phyloP scores from a whole-genome alignment of 192 early-diverging fungal species.

The Chytriomyces confervae region DNA sequence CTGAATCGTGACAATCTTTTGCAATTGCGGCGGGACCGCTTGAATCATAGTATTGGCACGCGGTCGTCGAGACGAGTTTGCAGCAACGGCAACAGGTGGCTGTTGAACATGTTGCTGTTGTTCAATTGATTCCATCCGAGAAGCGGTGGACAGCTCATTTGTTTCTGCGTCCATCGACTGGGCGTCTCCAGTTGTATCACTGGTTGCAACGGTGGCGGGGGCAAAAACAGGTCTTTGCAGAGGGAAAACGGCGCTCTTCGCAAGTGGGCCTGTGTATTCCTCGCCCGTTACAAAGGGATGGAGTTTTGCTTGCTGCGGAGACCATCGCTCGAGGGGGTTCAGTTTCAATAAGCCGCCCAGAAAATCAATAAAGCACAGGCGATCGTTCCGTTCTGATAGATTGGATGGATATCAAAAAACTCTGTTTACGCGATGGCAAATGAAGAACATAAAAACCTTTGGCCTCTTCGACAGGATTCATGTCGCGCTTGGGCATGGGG shows the following conservation, averaged over 20 bases:
- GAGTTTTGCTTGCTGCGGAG: constrained; percentile 88
- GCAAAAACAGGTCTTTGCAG: constrained; percentile 22
- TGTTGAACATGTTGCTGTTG: neutral
- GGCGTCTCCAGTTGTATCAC: neutral
- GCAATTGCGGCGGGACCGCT: constrained; percentile 57
- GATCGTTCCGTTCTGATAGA: too few species aligned
- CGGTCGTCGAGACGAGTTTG: neutral
- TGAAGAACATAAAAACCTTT: constrained; percentile 61
- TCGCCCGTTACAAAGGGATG: constrained; percentile 96
- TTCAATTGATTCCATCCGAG: neutral
- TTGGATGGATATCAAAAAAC: neutral
- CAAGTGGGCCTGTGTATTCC: constrained; percentile 71
- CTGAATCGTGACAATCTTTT: constrained; percentile 54
- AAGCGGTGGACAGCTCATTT: neutral
- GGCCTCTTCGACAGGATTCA: constrained; percentile 70
- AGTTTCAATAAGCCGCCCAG: constrained; percentile 1
- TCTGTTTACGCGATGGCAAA: neutral
- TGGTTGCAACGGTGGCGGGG: neutral
- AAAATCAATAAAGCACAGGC: neutral
- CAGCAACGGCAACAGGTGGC: neutral
- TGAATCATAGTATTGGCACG: constrained; percentile 61
- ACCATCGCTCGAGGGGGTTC: constrained; percentile 86
- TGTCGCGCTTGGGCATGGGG: constrained; percentile 75
- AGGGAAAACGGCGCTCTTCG: constrained; percentile 44
- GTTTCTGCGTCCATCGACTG: neutral